These are phyloP conservation scores for Agrostemma githago DNA, from an alignment of 148 eudicot species.

Conservation along the genomic window DNA sequence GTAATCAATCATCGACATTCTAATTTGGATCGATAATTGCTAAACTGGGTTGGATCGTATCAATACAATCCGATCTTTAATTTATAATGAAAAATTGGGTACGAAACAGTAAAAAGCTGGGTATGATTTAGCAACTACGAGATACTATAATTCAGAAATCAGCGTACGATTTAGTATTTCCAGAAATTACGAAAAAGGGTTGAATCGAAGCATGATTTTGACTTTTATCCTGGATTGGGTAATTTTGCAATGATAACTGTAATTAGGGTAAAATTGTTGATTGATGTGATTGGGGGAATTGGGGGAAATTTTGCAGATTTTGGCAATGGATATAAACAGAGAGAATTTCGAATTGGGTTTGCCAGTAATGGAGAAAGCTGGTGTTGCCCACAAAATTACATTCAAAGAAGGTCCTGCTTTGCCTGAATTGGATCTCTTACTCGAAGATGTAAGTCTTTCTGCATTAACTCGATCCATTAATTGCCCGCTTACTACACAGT, in stretches of 20 bases:
- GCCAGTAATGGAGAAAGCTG: conserved; percentile 62
- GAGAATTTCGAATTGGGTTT: conserved; percentile 62
- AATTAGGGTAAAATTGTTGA: no score
- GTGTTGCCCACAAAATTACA: conserved; percentile 64
- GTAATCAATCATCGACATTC: conserved; percentile 21
- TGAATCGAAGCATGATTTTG: neutral
- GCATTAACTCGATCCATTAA: neutral
- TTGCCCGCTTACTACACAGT: neutral
- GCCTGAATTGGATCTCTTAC: conserved; percentile 57
- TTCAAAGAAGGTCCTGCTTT: conserved; percentile 73
- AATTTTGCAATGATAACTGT: no score
- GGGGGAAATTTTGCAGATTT: conserved; percentile 35
- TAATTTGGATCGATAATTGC: no score
- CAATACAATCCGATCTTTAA: no score
- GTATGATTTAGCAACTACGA: no score
- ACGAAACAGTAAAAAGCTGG: no score
- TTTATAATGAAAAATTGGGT: no score
- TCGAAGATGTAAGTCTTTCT: conserved; percentile 46
- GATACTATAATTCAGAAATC: no score
- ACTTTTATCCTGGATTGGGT: neutral
- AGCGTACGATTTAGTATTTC: neutral
- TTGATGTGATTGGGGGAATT: neutral
- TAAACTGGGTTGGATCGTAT: no score
- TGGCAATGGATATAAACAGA: conserved; percentile 72
- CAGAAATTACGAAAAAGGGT: neutral